These are phyloP conservation scores for Arthrobotrys musiformis DNA, from an alignment of 2,329 filamentous ascomycete species.

Conservation along the genomic window DNA sequence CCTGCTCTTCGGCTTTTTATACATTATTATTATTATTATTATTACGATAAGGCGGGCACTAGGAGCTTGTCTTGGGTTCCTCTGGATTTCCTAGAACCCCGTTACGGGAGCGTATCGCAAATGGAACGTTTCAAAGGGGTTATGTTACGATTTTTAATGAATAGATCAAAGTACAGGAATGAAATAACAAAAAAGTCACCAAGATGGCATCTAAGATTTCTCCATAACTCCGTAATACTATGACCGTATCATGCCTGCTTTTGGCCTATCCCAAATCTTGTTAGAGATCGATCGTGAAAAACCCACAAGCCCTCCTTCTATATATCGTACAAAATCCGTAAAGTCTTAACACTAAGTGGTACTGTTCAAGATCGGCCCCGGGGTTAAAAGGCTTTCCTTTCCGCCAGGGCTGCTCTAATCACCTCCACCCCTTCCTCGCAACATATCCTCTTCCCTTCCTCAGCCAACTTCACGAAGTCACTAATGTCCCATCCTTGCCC, in stretches of 20 bases:
- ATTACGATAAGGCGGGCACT: background rate
- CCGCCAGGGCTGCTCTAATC: conserved; percentile 8
- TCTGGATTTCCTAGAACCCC: background rate
- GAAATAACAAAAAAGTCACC: conserved; percentile 1
- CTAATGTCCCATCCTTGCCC: conserved; percentile 73
- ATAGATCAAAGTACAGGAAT: conserved; percentile 54
- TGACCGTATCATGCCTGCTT: conserved; percentile 14
- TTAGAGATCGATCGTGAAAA: background rate
- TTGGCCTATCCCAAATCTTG: conserved; percentile 7
- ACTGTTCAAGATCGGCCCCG: too few species aligned
- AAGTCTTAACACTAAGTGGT: too few species aligned
- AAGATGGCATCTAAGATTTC: background rate
- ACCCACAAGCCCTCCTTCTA: background rate
- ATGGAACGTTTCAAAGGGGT: background rate
- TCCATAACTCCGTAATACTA: conserved; percentile 33
- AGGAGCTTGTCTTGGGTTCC: background rate
- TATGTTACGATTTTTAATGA: conserved; percentile 29
- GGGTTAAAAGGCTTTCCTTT: conserved; percentile 37
- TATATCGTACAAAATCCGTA: conserved; percentile 31
- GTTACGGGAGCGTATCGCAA: background rate
- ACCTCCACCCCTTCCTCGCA: conserved; percentile 62
- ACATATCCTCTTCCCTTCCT: conserved; percentile 74
- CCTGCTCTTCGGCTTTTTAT: background rate
- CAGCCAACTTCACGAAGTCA: conserved; percentile 78
- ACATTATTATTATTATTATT: too few species aligned